phyloP scores from a whole-genome alignment of 257 asterid genomes.

The Solanum clarkiae region DNA sequence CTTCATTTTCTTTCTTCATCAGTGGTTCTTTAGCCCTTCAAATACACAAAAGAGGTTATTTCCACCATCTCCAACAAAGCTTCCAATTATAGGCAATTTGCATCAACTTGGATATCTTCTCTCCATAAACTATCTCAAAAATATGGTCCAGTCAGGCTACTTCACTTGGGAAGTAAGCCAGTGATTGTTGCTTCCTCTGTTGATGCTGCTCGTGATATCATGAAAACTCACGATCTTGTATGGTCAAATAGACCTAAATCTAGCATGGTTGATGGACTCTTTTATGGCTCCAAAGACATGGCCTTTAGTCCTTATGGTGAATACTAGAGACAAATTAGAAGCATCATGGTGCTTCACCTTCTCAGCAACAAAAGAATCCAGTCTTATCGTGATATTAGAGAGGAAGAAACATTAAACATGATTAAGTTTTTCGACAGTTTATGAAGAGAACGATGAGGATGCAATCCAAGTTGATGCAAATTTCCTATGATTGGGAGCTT shows the following conservation, averaged over 20 bases:
- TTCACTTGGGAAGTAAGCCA: slow-evolving; percentile 29
- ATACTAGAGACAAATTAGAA: slow-evolving; percentile 27
- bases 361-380: slow-evolving; percentile 32
- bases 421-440: slow-evolving; percentile 6
- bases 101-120: slow-evolving; percentile 23
- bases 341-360: slow-evolving; percentile 32
- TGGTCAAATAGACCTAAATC: slow-evolving; percentile 32
- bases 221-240: slow-evolving; percentile 30
- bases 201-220: slow-evolving; percentile 20
- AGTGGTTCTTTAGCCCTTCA: slow-evolving; percentile 1
- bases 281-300: slow-evolving; percentile 15
- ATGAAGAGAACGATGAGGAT: slow-evolving; percentile 31
- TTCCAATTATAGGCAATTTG: slow-evolving; percentile 34
- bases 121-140: slow-evolving; percentile 19
- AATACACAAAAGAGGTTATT: neutral
- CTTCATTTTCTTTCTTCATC: neutral
- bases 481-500: slow-evolving; percentile 30
- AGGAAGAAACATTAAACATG: slow-evolving; percentile 18
- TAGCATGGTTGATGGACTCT: neutral
- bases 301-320: slow-evolving; percentile 25
- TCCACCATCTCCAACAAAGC: slow-evolving; percentile 34
- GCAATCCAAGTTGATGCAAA: slow-evolving; percentile 16
- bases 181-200: slow-evolving; percentile 30
- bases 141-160: slow-evolving; percentile 32
- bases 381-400: slow-evolving; percentile 20